A percentile compares a stretch with the other conserved stretches of the same genome.
Conservation (phyloP, 2,329 filamentous ascomycete genomes). For the Coniochaeta sp. region DNA sequence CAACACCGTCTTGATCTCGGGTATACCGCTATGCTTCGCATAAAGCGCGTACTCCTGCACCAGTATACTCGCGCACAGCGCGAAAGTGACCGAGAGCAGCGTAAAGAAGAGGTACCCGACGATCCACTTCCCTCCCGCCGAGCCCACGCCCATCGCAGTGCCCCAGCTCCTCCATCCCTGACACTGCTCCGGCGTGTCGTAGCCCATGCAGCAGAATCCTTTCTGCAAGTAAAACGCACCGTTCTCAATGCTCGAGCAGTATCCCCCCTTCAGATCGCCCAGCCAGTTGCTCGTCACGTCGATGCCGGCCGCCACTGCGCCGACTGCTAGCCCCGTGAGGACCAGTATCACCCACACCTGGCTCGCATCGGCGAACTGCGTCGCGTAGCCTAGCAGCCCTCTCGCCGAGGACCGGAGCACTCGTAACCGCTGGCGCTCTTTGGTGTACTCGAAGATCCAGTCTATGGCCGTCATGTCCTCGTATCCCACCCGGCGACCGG, state of each 20-base stretch:
- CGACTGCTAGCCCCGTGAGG: constrained; percentile 76
- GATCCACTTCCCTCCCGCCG: constrained; percentile 66
- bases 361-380: constrained; percentile 71
- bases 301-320: constrained; percentile 78
- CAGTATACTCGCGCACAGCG: constrained; percentile 67
- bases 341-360: constrained; percentile 91
- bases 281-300: constrained; percentile 91
- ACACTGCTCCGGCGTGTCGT: constrained; percentile 76
- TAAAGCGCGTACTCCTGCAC: constrained; percentile 81
- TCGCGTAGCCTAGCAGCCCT: constrained; percentile 66
- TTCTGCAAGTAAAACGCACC: constrained; percentile 88
- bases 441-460: constrained; percentile 99
- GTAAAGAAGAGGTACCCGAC: constrained; percentile 88
- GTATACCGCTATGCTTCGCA: constrained; percentile 91
- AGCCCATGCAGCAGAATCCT: constrained; percentile 88
- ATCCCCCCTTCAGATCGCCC: constrained; percentile 84
- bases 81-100: constrained; percentile 75
- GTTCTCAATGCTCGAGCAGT: constrained; percentile 72
- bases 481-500: constrained; percentile 84
- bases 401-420: constrained; percentile 62
- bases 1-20: constrained; percentile 93
- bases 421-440: constrained; percentile 84
- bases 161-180: constrained; percentile 85
- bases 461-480: constrained; percentile 96
- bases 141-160: constrained; percentile 59